Evolutionary conservation across 768 basidiomycete genomes (phyloP).

Genomic region (Tubosaeta sp.): DNA sequence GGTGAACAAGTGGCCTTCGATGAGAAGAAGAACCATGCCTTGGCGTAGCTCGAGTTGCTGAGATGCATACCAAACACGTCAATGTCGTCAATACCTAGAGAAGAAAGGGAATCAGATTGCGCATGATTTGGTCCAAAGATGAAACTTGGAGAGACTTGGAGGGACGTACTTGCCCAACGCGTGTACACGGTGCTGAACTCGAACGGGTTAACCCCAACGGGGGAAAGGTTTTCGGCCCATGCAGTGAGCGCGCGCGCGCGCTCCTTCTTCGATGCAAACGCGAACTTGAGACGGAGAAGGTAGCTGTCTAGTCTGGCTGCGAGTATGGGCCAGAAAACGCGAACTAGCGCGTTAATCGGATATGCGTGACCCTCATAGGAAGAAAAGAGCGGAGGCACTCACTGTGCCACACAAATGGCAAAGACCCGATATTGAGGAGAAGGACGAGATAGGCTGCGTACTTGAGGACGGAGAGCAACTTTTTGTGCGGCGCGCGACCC

Average conservation of each 20-base stretch:
- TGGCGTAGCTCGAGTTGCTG: conserved; percentile 79
- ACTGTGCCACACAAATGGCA: conserved; percentile 70
- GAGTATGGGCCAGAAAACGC: conserved; percentile 50
- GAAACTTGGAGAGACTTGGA: not conserved
- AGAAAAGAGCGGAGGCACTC: conserved; percentile 25
- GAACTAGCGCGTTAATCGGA: conserved; percentile 33
- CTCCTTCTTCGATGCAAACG: conserved; percentile 34
- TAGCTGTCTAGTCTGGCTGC: conserved; percentile 30
- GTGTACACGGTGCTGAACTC: conserved; percentile 37
- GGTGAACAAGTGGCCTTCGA: not conserved
- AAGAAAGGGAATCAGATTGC: not conserved
- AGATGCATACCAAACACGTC: conserved; percentile 67
- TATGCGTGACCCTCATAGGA: not conserved
- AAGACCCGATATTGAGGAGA: conserved; percentile 56
- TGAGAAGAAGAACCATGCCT: conserved; percentile 36
- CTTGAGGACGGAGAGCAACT: conserved; percentile 15
- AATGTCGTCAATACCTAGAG: conserved; percentile 61
- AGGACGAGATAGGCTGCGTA: conserved; percentile 37
- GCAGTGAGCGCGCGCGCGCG: conserved; percentile 33
- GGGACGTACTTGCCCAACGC: conserved; percentile 51
- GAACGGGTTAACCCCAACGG: conserved; percentile 57
- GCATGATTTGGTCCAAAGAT: not conserved
- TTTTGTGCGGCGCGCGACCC: conserved; percentile 1
- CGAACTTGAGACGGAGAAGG: conserved; percentile 31
- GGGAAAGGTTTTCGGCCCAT: conserved; percentile 47